Conservation (phyloP, 192 early-diverging fungal species). For the Backusella tuberculispora region DNA sequence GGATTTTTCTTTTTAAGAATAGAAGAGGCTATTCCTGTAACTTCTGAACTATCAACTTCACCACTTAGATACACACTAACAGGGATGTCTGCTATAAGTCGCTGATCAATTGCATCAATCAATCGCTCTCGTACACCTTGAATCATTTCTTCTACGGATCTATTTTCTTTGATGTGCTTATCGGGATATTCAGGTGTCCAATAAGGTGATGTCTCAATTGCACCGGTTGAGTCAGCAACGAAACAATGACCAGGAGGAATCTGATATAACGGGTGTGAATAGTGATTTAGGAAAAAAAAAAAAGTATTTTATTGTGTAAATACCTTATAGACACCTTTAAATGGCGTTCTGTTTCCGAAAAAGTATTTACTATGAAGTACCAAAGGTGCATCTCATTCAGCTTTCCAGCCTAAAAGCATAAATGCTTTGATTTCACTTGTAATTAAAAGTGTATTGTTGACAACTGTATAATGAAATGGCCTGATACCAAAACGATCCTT, state of each 20-base stretch:
- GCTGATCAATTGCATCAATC: neutral
- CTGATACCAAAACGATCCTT: neutral
- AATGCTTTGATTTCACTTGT: slow-evolving; percentile 4
- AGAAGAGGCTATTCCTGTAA: neutral
- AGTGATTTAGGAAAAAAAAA: too few species aligned
- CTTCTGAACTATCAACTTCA: neutral
- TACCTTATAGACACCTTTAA: neutral
- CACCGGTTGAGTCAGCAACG: neutral
- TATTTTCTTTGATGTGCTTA: neutral
- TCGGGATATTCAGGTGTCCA: neutral
- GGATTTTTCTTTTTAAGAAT: neutral
- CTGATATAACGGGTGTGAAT: too few species aligned
- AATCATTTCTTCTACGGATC: neutral
- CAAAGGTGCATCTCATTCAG: neutral
- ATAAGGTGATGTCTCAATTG: neutral
- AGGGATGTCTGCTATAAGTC: neutral
- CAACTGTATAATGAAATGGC: neutral
- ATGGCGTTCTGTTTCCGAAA: neutral
- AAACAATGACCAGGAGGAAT: too few species aligned
- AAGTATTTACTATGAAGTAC: neutral
- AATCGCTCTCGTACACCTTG: neutral
- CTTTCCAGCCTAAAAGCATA: neutral
- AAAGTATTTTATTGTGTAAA: neutral
- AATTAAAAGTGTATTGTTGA: neutral
- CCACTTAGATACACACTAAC: neutral